Percentiles rank a stretch among this genome's conserved stretches.
These are phyloP conservation scores for Alternaria infectoria DNA, from an alignment of 2,329 filamentous ascomycete genomes.

Conservation along the genomic window DNA sequence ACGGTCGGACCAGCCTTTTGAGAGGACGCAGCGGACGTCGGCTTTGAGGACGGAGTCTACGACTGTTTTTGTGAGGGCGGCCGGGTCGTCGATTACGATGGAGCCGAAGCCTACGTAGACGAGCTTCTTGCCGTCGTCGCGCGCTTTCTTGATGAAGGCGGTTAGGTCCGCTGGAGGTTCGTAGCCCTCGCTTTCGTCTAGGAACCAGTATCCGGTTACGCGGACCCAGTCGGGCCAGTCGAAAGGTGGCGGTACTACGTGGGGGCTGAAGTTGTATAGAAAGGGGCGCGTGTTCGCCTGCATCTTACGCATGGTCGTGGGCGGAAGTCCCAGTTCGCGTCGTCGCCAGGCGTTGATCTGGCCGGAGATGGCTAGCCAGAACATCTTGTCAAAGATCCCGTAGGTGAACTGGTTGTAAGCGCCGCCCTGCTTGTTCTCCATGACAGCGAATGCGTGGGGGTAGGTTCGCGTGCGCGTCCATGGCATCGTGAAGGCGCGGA, in stretches of 20 bases:
- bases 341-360: conserved; percentile 95
- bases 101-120: conserved; percentile 98
- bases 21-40: conserved; percentile 91
- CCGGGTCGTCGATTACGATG: conserved; percentile 89
- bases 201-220: conserved; percentile 97
- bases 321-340: conserved; percentile 75
- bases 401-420: conserved; percentile 96
- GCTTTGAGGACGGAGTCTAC: conserved; percentile 89
- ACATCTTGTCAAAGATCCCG: conserved; percentile 93
- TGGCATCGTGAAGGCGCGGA: conserved; percentile 97
- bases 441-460: conserved; percentile 93
- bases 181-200: conserved; percentile 76
- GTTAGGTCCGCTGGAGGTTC: conserved; percentile 76
- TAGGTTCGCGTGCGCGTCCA: conserved; percentile 97
- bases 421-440: conserved; percentile 91
- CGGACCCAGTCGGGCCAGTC: conserved; percentile 98
- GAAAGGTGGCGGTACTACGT: conserved; percentile 89
- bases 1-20: conserved; percentile 96
- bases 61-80: conserved; percentile 88
- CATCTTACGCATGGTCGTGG: conserved; percentile 86
- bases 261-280: conserved; percentile 94
- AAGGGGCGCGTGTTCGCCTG: conserved; percentile 98
- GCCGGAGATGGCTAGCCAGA: conserved; percentile 90
- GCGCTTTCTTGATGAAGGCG: conserved; percentile 83
- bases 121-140: conserved; percentile 82